Base-by-base conservation (phyloP, 768 basidiomycete species). In the Trametes villosa region DNA sequence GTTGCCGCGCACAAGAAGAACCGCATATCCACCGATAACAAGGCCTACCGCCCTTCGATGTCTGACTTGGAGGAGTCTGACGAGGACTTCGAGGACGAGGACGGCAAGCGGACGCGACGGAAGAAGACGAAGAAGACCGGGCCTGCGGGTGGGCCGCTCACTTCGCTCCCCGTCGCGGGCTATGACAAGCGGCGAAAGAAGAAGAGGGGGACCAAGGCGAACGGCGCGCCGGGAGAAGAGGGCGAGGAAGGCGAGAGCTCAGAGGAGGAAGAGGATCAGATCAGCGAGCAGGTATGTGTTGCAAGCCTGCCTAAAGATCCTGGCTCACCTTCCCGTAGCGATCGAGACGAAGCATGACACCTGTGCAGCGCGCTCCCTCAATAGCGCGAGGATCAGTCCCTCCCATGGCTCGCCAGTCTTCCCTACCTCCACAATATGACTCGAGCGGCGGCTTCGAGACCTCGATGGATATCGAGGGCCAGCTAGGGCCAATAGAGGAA, bases 21-120 rank as follows among this genome's bases (percentile, higher is more conserved):
- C 65, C 84, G 87, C 31, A 90, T 92, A 62, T 89, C 88, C 0
- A 68, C 77, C 24, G 92, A 94, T 71, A 92, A 93, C 75, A 91
- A 89, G 71, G 92, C 92, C 0, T 94, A 93, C 67, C 82, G 82
- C 53, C 92, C 92, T 20, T 74, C 84, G 1, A 71, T 72, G 56
- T 88, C 86, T 9, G 89, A 89, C 64, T 65, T 83, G 33, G 90
- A 91, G 40, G 79, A 76, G 40, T 81, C 83, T 9, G 85, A 86
- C 8, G 87, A 86, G 33, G 86, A 87, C 50, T 75, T 76, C 50
- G 83, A 84, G 49, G n/a, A n/a, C n/a, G 46, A 82, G 26, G 83
- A 79, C 30, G 78, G 76, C 52, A 85, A 79, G 59, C 79, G 78
- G 66, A 80, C 79, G 69, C 80, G 80, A 71, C 78, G 74, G 66